Base-by-base conservation (phyloP, 139 green algal species). In the Chlorella sp. region DNA sequence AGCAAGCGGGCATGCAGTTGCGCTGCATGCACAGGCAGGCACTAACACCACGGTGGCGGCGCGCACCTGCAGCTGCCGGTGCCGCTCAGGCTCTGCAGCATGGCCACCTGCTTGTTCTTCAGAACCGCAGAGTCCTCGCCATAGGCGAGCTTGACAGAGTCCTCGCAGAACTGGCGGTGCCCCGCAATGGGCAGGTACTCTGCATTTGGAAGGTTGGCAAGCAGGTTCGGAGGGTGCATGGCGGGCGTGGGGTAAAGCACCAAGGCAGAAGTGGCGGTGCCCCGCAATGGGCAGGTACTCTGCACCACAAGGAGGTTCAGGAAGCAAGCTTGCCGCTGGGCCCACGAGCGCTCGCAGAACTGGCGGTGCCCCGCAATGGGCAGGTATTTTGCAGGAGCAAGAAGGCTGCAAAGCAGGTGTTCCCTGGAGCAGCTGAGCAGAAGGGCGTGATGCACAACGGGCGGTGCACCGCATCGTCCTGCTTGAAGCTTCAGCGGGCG, bases 141-240 rank as follows among this genome's bases (percentile, higher is more conserved):
- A 73, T 96, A 98, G 0, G 94, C 95, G 68, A 98, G 91, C 91
- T 95, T 94, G 19, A 97, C 82, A 28, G 88, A 92, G 46, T 94
- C 86, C 43, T 91, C 67, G 62, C 90, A 92, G 88, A 98, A 98
- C 65, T 92, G 86, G 73, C 92, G 91, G 82, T 94, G 80, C 34
- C 95, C 95, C 7, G 87, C 93, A 19, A 98, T 98, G 26, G 94
- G 94, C 74, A 97, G 88, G 89, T 96, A 98, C 91, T 83, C 74
- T 67, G 51, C 51, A 24, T n/a, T n/a, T n/a, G n/a, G n/a, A n/a
- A n/a, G n/a, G n/a, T n/a, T n/a, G n/a, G n/a, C n/a, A n/a, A n/a
- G n/a, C n/a, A n/a, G n/a, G n/a, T n/a, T n/a, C n/a, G n/a, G n/a
- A n/a, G n/a, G n/a, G n/a, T n/a, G n/a, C n/a, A n/a, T n/a, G n/a